Base-by-base conservation (phyloP, 305 asterid genomes). In the Plantago coronopus region DNA sequence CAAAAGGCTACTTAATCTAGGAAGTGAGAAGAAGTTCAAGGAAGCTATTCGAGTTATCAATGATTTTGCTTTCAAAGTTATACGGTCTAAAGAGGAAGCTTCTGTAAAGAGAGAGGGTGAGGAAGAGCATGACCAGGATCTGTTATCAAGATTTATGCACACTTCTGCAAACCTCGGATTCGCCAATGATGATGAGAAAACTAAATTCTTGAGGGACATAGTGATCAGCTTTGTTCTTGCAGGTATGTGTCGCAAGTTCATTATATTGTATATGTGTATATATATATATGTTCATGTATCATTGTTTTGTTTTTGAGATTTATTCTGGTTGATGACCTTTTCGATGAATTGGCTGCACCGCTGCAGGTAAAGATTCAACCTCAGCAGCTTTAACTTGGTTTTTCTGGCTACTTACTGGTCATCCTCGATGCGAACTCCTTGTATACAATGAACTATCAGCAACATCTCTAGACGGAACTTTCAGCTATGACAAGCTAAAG, bases 351-450 rank as follows among this genome's bases (percentile, higher is more conserved):
- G 11, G 1, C 1, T 31, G 38, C 6, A 31, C 11, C 5, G 18
- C 6, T 68, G 67, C 67, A 68, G 72, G 72, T 34, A 68, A 68
- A 61, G 80, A 78, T 69, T 57, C 80, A 17, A 79, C 81, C 17
- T 79, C 86, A 31, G 69, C 86, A 17, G 79, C 81, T 3, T 46
- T 74, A 21, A 77, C 86, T 16, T 77, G 86, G 82, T 80, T 80
- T 40, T 80, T 80, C 71, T 80, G 86, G 86, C 55, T 80, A 48
- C 54, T 80, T 13, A 46, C 79, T 4, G 50, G 72, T 15, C 77
- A 77, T 23, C 63, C 83, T 7, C 60, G 51, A 0, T 69, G 57
- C 7, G 74, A 70, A 56, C 54, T 21, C 25, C 45, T 70, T 53
- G 76, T 79, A 38, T 17, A 65, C 14, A 54, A 69, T 0, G 79